Base-by-base conservation (phyloP, 306 rosid species). In the Gastrolobium bilobum region DNA sequence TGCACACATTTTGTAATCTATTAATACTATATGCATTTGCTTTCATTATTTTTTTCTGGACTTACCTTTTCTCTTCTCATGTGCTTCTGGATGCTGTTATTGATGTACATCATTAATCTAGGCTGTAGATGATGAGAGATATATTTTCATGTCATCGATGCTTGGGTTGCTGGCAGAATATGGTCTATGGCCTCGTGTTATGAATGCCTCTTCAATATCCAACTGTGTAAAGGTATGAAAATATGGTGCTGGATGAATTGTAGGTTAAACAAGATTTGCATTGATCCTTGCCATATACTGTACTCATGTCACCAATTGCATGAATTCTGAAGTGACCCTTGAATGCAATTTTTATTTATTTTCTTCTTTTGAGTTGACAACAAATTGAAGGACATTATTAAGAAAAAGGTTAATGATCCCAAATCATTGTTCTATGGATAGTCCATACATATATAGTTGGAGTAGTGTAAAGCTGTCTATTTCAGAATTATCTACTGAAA, bases 101-200 rank as follows among this genome's bases (percentile, higher is more conserved):
- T 86, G 72, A 81, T 48, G 43, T 81, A 64, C 56, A 2, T 71
- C 44, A 56, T 63, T 59, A 38, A 58, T 70, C 53, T 68, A 94
- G 99, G 91, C 83, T 83, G 89, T 82, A 52, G 99, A 94, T 60
- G 97, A 94, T 60, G 99, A 92, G 68, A 90, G 93, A 90, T 90
- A 87, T 85, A 76, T 87, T 82, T 92, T 91, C 89, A 91, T 78
- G 94, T 89, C 97, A 80, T 89, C 99, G 39, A 86, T 94, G 97
- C 87, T 94, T 61, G 95, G 96, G 43, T 80, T 94, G 84, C 88
- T 94, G 82, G 89, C 92, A 57, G 97, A 92, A 58, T 90, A 91
- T 86, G 89, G 89, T 37, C 73, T 91, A 39, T 89, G 90, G 93
- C 99, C 99, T 8, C 91, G 87, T 75, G 95, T 90, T 67, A 78